These are phyloP conservation scores for Ganoderma multipileum DNA, from an alignment of 1,284 basidiomycete genomes.

Conservation along the genomic window DNA sequence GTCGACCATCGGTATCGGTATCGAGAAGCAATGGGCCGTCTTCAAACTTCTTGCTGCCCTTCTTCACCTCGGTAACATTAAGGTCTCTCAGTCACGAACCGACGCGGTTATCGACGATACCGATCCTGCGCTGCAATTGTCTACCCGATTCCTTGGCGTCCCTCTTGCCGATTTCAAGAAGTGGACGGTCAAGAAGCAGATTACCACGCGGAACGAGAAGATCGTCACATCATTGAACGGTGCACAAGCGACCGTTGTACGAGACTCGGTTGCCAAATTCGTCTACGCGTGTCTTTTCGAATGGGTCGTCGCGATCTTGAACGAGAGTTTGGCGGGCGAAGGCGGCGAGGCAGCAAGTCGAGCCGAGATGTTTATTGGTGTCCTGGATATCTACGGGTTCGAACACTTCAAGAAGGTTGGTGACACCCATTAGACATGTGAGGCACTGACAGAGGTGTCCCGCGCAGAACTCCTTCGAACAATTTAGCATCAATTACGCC, in stretches of 20 bases:
- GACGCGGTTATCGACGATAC: constrained; percentile 89
- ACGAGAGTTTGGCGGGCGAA: constrained; percentile 94
- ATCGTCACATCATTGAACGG: constrained; percentile 89
- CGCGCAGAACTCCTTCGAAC: constrained; percentile 93
- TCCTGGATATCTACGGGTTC: constrained; percentile 96
- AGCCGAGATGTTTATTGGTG: constrained; percentile 98
- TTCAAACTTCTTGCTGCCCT: constrained; percentile 94
- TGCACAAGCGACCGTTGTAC: constrained; percentile 92
- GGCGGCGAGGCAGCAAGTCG: constrained; percentile 84
- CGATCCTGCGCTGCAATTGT: constrained; percentile 82
- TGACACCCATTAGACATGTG: constrained; percentile 26
- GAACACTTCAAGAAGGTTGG: constrained; percentile 93
- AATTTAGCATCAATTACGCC: constrained; percentile 99
- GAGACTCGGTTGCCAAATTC: constrained; percentile 98
- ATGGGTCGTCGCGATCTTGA: constrained; percentile 97
- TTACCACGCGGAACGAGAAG: constrained; percentile 94
- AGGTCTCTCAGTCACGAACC: constrained; percentile 82
- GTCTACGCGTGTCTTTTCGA: constrained; percentile 99
- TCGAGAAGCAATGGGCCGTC: constrained; percentile 98
- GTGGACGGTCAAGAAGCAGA: constrained; percentile 99
- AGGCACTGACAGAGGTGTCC: constrained; percentile 16
- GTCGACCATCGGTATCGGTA: constrained; percentile 95
- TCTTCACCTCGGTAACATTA: constrained; percentile 96
- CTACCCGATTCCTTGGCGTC: constrained; percentile 91
- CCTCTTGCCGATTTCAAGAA: constrained; percentile 96